Base-by-base conservation (phyloP, 2,329 filamentous ascomycete species). In the Hymenoscyphus linearis region DNA sequence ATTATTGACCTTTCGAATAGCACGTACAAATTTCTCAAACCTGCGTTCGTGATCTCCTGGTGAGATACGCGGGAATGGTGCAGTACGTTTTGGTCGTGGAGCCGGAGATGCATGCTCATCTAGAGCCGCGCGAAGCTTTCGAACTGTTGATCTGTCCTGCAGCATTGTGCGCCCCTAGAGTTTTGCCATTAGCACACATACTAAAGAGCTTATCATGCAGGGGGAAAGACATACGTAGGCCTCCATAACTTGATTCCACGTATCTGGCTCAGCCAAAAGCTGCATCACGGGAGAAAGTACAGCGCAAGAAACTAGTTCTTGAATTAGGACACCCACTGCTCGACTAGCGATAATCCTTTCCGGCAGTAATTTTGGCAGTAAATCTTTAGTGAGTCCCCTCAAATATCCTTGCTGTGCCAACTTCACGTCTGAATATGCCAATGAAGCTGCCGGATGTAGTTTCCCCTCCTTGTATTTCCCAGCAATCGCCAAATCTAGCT, bases 231-330 rank as follows among this genome's bases (percentile, higher is more conserved):
- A 71, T 66, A 76, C 87, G 75, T 89, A 91, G 60, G 88, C 93
- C 75, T 98, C 93, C 82, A 98, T 91, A 62, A 96, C 76, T 74
- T 97, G 93, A 70, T 99, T 98, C 93, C 93, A 99, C 9, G 89
- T 96, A 76, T 99, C 96, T 1, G 96, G 93, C 68, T 99, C 93
- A 4, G 90, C 85, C 18, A 99, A 78, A 64, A 92, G 79, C 69
- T 88, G 86, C 72, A 97, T 81, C 25, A 96, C 78, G 0, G 95
- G 95, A 50, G 86, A 87, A 40, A 99, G 78, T 44, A 99, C 87
- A n/a, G 91, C 91, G 74, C 95, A 97, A 25, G 91, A 82, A n/a
- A 97, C 85, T 63, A 99, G 88, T 76, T 99, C 96, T 68, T 90
- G 87, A 62, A 97, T 83, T 59, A 99, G 79, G 37, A 88, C 88